Conservation (phyloP, 164 flowering plant species). For the Macadamia tetraphylla region DNA sequence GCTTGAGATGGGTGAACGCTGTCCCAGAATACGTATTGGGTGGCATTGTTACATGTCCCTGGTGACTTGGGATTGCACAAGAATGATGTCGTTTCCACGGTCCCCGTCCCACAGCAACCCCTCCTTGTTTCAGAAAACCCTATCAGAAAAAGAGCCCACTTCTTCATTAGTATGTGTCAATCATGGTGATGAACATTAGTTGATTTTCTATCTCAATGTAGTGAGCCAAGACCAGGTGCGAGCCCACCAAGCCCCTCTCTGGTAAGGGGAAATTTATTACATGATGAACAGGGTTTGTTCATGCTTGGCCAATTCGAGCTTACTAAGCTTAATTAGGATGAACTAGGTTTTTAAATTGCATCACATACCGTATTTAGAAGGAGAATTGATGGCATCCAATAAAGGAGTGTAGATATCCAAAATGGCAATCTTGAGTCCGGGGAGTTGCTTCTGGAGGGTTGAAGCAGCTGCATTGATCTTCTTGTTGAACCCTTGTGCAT, state of each 20-base stretch:
- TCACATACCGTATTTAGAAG: conserved; percentile 53
- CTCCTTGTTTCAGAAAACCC: conserved; percentile 74
- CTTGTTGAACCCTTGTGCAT: conserved; percentile 65
- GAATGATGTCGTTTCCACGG: conserved; percentile 56
- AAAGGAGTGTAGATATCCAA: conserved; percentile 79
- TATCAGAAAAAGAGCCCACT: conserved; percentile 9
- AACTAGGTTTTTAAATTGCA: not conserved
- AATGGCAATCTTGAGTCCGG: conserved; percentile 60
- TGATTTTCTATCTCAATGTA: no score
- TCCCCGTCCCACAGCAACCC: conserved; percentile 92
- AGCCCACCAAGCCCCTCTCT: no score
- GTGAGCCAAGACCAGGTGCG: no score
- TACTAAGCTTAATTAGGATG: no score
- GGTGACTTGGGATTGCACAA: conserved; percentile 71
- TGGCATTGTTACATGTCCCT: conserved; percentile 86
- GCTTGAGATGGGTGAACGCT: conserved; percentile 93
- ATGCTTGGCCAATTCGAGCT: no score
- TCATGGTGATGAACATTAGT: no score
- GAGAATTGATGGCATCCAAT: conserved; percentile 45
- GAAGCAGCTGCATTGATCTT: conserved; percentile 48
- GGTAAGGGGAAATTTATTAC: no score
- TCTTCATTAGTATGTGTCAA: no score
- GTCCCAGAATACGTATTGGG: conserved; percentile 86
- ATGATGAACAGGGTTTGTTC: no score
- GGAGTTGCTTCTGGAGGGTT: conserved; percentile 44